Evolutionary conservation across 1,284 basidiomycete genomes (phyloP).

Genomic region (Moesziomyces sp.): DNA sequence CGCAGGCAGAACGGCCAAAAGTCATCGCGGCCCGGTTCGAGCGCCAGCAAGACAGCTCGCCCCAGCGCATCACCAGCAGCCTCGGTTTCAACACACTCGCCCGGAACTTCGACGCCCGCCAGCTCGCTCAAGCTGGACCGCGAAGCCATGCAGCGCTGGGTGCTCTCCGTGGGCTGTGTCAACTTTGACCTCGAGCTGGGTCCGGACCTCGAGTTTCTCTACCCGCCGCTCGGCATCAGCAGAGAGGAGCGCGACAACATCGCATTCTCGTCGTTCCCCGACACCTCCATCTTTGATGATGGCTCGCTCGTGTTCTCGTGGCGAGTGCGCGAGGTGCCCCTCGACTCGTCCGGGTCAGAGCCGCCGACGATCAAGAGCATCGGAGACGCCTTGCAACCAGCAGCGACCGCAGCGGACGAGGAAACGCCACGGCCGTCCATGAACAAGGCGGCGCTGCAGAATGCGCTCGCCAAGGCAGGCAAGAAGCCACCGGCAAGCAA

Average conservation of each 20-base stretch:
- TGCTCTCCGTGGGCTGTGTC: conserved; percentile 64
- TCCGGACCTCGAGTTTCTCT: conserved; percentile 80
- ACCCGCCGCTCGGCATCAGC: conserved; percentile 75
- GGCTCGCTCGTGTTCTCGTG: conserved; percentile 63
- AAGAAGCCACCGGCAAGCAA: conserved; percentile 8
- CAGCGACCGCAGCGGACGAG: conserved; percentile 15
- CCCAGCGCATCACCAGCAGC: neutral
- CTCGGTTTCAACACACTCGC: neutral
- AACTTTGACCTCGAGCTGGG: conserved; percentile 72
- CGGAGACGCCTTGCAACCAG: conserved; percentile 17
- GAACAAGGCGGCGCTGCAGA: conserved; percentile 39
- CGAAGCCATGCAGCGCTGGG: conserved; percentile 64
- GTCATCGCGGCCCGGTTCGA: conserved; percentile 15
- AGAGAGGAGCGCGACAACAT: conserved; percentile 82
- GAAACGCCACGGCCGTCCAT: conserved; percentile 47
- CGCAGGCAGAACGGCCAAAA: conserved; percentile 1
- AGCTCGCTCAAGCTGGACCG: conserved; percentile 33
- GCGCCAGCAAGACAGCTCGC: conserved; percentile 14
- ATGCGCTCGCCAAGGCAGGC: conserved; percentile 18
- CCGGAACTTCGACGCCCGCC: neutral
- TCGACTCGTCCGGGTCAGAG: conserved; percentile 45
- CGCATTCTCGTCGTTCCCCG: conserved; percentile 93
- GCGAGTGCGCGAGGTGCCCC: conserved; percentile 64
- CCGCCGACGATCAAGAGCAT: conserved; percentile 52
- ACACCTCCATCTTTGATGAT: conserved; percentile 72